Percentiles rank a stretch among this genome's conserved stretches.
phyloP scores from a whole-genome alignment of 2,329 filamentous ascomycete species.

The Trichoderma sp. region DNA sequence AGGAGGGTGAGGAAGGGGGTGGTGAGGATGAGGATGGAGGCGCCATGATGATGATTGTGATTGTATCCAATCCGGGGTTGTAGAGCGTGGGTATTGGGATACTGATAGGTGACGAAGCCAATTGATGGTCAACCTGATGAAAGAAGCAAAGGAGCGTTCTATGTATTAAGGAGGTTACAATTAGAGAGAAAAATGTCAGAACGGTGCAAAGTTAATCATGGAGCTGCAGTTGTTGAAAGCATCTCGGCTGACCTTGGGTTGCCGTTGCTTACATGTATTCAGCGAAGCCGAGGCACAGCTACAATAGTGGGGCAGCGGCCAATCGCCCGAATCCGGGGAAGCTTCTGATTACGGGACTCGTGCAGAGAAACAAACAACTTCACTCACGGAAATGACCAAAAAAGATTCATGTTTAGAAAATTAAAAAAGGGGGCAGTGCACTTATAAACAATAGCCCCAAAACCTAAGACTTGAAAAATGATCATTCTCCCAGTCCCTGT shows the following conservation, averaged over 20 bases:
- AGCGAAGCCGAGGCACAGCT: constrained; percentile 6
- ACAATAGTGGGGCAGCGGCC: background rate
- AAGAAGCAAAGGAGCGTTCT: too few relatives aligned
- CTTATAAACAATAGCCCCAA: constrained; percentile 32
- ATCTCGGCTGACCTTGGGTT: background rate
- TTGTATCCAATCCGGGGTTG: background rate
- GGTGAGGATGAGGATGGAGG: constrained; percentile 9
- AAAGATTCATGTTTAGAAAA: constrained; percentile 3
- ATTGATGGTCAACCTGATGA: too few relatives aligned
- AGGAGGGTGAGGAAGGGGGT: constrained; percentile 7
- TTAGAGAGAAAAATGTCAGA: background rate
- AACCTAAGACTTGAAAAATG: constrained; percentile 36
- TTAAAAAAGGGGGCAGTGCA: constrained; percentile 17
- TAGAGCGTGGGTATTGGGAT: background rate
- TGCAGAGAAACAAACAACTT: background rate
- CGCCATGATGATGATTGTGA: too few relatives aligned
- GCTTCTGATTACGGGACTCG: background rate
- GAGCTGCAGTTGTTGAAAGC: background rate
- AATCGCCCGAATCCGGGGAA: constrained; percentile 3
- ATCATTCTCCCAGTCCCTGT: constrained; percentile 34
- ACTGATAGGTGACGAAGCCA: background rate
- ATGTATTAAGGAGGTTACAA: too few relatives aligned
- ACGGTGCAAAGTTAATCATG: background rate
- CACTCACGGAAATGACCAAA: constrained; percentile 14
- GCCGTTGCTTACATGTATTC: background rate